Evolutionary conservation across 169 alveolate species (phyloP).

Genomic region (Perkinsus olseni): DNA sequence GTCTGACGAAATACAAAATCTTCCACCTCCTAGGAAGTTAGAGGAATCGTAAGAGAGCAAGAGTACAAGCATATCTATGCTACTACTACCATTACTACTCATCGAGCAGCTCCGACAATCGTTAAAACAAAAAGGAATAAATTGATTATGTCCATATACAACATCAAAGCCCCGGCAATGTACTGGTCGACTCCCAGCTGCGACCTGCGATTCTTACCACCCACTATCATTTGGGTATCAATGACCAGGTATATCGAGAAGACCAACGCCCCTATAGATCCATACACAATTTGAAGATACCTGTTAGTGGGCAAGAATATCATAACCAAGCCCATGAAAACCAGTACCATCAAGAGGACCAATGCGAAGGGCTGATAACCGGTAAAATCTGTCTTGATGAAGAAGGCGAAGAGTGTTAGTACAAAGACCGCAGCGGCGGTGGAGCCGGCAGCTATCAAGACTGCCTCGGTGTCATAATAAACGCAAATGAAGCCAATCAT

Average conservation of each 20-base stretch:
- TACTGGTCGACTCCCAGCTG: slow-evolving; percentile 53
- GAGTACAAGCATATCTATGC: too few relatives aligned
- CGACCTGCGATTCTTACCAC: slow-evolving; percentile 39
- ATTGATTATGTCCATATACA: slow-evolving; percentile 52
- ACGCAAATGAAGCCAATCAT: slow-evolving; percentile 15
- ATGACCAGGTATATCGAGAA: slow-evolving; percentile 53
- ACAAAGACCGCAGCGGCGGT: slow-evolving; percentile 27
- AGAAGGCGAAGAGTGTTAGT: slow-evolving; percentile 42
- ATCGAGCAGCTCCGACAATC: slow-evolving; percentile 18
- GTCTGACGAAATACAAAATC: too few relatives aligned
- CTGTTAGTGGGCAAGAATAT: slow-evolving; percentile 21
- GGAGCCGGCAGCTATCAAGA: slow-evolving; percentile 32
- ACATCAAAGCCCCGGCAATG: slow-evolving; percentile 53
- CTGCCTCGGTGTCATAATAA: slow-evolving; percentile 16
- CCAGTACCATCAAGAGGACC: slow-evolving; percentile 23
- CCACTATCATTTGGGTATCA: slow-evolving; percentile 59
- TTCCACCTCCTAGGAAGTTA: too few relatives aligned
- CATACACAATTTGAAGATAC: slow-evolving; percentile 33
- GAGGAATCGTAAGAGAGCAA: too few relatives aligned
- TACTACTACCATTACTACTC: neutral
- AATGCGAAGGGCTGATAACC: slow-evolving; percentile 37
- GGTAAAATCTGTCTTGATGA: slow-evolving; percentile 44
- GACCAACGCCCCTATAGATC: slow-evolving; percentile 38
- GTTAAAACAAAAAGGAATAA: slow-evolving; percentile 45
- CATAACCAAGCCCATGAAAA: slow-evolving; percentile 25